These are phyloP conservation scores for Pleurotus giganteus DNA, from an alignment of 768 basidiomycete species.

Conservation along the genomic window DNA sequence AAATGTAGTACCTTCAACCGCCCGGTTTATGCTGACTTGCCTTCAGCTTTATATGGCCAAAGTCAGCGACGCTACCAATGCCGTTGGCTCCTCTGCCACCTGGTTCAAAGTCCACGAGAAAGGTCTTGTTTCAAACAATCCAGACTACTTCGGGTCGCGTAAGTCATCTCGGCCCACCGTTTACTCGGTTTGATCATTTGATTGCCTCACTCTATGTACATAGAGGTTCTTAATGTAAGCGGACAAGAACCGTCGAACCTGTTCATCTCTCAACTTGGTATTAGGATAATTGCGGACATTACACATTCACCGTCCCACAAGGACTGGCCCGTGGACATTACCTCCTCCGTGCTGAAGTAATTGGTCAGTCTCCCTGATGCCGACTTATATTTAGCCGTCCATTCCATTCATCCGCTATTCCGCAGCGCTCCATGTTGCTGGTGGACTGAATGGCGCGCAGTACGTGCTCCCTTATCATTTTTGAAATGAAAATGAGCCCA, in stretches of 20 bases:
- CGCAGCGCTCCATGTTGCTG: conserved; percentile 42
- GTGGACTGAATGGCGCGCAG: conserved; percentile 36
- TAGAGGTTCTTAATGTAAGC: conserved; percentile 29
- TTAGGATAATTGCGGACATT: conserved; percentile 55
- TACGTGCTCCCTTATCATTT: conserved; percentile 19
- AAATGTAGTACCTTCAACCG: background rate
- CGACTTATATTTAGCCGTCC: background rate
- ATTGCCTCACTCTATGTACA: background rate
- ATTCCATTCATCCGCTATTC: background rate
- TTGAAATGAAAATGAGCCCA: too few relatives aligned
- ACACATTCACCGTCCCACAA: conserved; percentile 43
- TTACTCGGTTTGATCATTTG: background rate
- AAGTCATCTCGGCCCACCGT: conserved; percentile 9
- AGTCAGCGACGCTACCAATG: conserved; percentile 42
- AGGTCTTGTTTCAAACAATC: conserved; percentile 46
- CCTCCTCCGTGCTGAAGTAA: conserved; percentile 45
- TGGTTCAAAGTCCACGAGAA: conserved; percentile 56
- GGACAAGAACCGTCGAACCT: background rate
- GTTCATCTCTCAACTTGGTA: background rate
- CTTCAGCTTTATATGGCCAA: conserved; percentile 45
- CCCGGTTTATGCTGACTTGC: background rate
- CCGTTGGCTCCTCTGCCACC: conserved; percentile 35
- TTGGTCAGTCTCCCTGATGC: conserved; percentile 28
- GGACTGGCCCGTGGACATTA: conserved; percentile 43
- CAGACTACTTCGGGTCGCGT: conserved; percentile 45